Evolutionary conservation across 2,329 filamentous ascomycete genomes (phyloP).

Genomic region (Fusarium decemcellulare): DNA sequence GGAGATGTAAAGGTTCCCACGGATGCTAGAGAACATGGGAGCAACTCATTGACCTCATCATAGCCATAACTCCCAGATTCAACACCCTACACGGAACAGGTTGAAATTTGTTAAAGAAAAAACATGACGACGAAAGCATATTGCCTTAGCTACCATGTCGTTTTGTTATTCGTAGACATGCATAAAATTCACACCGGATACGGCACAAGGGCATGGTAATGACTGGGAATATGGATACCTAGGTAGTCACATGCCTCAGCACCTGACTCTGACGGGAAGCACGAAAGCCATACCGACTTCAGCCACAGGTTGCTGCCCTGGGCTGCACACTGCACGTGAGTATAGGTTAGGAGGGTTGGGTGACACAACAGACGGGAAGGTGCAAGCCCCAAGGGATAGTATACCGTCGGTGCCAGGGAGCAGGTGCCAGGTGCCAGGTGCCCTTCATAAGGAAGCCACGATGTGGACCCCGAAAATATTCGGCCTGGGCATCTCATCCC

Average conservation of each 20-base stretch:
- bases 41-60: too few species aligned
- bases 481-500: constrained; percentile 34
- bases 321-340: constrained; percentile 4
- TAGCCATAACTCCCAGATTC: too few species aligned
- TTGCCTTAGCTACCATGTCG: too few species aligned
- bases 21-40: too few species aligned
- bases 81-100: too few species aligned
- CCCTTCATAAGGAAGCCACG: background rate
- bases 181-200: too few species aligned
- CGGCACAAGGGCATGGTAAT: too few species aligned
- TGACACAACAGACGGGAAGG: constrained; percentile 1
- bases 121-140: too few species aligned
- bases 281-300: background rate
- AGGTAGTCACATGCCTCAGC: constrained; percentile 22
- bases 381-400: constrained; percentile 5
- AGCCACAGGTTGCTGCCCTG: constrained; percentile 20
- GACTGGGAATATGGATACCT: background rate
- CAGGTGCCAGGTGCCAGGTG: too few species aligned
- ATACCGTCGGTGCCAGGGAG: background rate
- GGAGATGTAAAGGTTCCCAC: background rate
- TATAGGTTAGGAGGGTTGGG: background rate
- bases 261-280: constrained; percentile 14
- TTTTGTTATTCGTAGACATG: too few species aligned
- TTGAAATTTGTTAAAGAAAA: too few species aligned
- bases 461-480: constrained; percentile 44